Base-by-base conservation (phyloP, 371 early-diverging fungal species). In the Zychaea mexicana region DNA sequence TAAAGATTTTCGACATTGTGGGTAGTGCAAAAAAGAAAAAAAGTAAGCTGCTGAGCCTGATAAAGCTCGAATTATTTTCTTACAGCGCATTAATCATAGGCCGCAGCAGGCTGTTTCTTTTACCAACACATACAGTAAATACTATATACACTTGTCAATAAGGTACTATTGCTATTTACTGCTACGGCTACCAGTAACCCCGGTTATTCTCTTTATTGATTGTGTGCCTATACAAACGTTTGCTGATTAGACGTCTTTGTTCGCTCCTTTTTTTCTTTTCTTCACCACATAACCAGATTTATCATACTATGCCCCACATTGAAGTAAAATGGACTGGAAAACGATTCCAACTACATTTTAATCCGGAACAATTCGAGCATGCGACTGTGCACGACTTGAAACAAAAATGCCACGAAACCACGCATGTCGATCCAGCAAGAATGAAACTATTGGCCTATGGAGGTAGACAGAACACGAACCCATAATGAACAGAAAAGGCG, bases 361-460 rank as follows among this genome's bases (percentile, higher is more conserved):
- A n/a, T 0, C 31, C 47, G 21, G 65, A 70, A 17, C 64, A 74
- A 24, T 60, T 72, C 5, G 60, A 74, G 1, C 32, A 52, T 46
- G 62, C 64, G 17, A 69, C 70, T 12, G 79, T 79, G 5, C 49
- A 57, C 21, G 68, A 76, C 9, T 52, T 79, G 26, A 79, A 79
- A 31, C 31, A 56, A 27, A 65, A 57, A 31, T 73, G 73, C 62
- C 66, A 71, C 15, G 67, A 62, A 24, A 59, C 73, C 21, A 76
- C 76, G 2, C 73, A 69, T 19, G 26, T 74, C 12, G 65, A 67
- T 33, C 49, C 66, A 4, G 36, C 38, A 3, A 24, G 39, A 4
- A 70, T 76, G 56, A 72, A 68, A 19, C 46, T 79, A 3, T 42
- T 70, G 15, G 79, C 72, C 17, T 79, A 76, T 67, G 79, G 76